Conservation (phyloP, 148 eudicot species). For the Beta vulgaris region DNA sequence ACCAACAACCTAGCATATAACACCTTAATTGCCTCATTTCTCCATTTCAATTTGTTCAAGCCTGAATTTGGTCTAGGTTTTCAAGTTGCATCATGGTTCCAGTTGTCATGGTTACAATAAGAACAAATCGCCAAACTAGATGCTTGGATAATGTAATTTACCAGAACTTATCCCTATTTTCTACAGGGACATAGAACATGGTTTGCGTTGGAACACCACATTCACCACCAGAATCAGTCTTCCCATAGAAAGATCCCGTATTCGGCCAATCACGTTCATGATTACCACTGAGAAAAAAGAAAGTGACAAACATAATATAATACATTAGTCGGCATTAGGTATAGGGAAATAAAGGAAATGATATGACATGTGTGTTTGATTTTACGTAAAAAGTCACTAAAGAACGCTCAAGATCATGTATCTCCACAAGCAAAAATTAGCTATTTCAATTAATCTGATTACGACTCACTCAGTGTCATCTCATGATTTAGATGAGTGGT, state of each 20-base stretch:
- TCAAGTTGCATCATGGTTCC: neutral
- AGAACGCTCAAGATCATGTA: neutral
- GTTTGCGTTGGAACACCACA: slow-evolving; percentile 88
- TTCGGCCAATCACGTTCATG: slow-evolving; percentile 89
- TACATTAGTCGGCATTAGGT: neutral
- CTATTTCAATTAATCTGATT: neutral
- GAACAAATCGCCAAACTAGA: neutral
- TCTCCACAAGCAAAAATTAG: neutral
- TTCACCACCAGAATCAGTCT: slow-evolving; percentile 80
- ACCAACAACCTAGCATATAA: neutral
- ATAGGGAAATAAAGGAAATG: neutral
- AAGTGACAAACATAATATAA: neutral
- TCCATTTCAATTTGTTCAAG: neutral
- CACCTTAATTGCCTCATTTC: neutral
- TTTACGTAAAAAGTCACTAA: neutral
- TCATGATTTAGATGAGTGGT: neutral
- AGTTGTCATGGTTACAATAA: neutral
- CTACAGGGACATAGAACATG: slow-evolving; percentile 80
- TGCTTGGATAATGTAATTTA: slow-evolving; percentile 22
- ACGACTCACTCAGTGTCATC: neutral
- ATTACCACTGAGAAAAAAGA: slow-evolving; percentile 57
- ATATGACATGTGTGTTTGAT: neutral
- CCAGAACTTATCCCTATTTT: slow-evolving; percentile 88
- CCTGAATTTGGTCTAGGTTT: neutral
- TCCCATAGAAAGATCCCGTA: slow-evolving; percentile 67